These are phyloP conservation scores for Candida coleopterorum DNA, from an alignment of 805 yeast species.

Conservation along the genomic window DNA sequence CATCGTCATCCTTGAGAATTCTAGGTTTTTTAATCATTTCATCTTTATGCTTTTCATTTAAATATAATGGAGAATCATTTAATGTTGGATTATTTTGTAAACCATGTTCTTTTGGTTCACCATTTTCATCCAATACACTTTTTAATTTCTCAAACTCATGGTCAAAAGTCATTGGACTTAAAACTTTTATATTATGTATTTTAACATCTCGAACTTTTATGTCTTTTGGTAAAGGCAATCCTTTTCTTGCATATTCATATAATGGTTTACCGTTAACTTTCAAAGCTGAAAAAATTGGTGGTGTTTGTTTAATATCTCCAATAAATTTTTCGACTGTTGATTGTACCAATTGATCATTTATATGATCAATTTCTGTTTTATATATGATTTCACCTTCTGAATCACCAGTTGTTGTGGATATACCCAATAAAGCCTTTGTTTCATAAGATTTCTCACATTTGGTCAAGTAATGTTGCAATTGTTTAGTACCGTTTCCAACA, in stretches of 20 bases:
- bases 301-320: constrained; percentile 84
- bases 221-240: constrained; percentile 76
- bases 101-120: constrained; percentile 39
- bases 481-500: constrained; percentile 87
- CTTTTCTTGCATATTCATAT: constrained; percentile 90
- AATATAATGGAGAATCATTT: constrained; percentile 58
- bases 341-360: constrained; percentile 49
- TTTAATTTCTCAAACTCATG: constrained; percentile 49
- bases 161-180: constrained; percentile 49
- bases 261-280: constrained; percentile 92
- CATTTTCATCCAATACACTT: constrained; percentile 45
- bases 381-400: constrained; percentile 78
- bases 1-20: constrained; percentile 33
- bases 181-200: constrained; percentile 50
- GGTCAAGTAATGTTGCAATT: constrained; percentile 63
- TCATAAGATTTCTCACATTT: constrained; percentile 77
- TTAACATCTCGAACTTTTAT: constrained; percentile 72
- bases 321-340: constrained; percentile 56
- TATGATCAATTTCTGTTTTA: constrained; percentile 50
- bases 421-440: constrained; percentile 82
- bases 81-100: constrained; percentile 51
- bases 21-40: constrained; percentile 37
- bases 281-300: constrained; percentile 92
- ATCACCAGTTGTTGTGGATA: constrained; percentile 91
- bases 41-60: constrained; percentile 49